Evolutionary conservation across 352 stramenopile species (phyloP), one percentile per base, ranked within the genome.

Genomic region (Phytophthora idaei): DNA sequence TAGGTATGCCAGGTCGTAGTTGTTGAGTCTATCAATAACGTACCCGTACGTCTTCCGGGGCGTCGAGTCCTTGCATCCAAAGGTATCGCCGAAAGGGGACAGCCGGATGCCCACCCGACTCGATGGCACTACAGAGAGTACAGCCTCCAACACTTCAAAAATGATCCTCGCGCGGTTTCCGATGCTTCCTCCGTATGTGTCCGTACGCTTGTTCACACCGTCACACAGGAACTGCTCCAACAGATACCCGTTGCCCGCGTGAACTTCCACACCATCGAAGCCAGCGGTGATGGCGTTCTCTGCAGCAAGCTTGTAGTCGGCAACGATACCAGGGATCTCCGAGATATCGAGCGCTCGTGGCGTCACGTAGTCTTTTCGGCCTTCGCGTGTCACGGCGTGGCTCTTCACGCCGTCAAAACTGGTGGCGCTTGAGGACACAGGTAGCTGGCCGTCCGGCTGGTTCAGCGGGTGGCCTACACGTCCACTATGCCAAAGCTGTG

Each of bases 231-330:
- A 21, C 21, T 21, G 21, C 21, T 21, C 21, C 21, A 98, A 70
- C 12, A 98, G 72, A 61, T 98, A 98, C 4, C 92, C 93, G 61
- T 98, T 96, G 3, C 87, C 92, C 10, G 44, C 64, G 68, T 98
- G 92, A 21, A 98, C 62, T 55, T 98, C 90, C 14, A 98, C 77
- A 10, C 91, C 90, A 52, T 98, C 93, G 69, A 98, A 97, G 27
- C 93, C 93, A 9, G 90, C 91, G 15, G 83, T 66, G 28, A 90
- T 81, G 7, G 82, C 77, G n/a, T 81, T 81, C 28, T 71, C 57
- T 0, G 90, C 89, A 21, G 21, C 21, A 21, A 21, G 21, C 21
- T 1, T 21, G 21, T 21, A 21, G 21, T 21, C 0, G 69, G 87
- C 47, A 8, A 97, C 73, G 10, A 83, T 76, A 8, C 44, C 21